Conservation (phyloP, 345 rosid species). For the Trapa incisa region DNA sequence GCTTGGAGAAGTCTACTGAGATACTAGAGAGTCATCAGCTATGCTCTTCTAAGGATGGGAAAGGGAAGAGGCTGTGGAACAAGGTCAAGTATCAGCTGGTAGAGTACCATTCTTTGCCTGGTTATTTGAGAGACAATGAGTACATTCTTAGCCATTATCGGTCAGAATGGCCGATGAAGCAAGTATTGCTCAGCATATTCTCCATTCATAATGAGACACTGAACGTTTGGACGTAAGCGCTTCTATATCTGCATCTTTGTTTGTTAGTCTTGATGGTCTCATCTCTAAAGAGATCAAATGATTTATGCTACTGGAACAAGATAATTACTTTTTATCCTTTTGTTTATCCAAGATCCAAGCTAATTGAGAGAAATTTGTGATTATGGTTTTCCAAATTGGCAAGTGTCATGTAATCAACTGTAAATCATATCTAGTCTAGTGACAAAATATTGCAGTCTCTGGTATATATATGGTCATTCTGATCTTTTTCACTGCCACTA, state of each 20-base stretch:
- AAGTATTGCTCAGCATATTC: conserved; percentile 68
- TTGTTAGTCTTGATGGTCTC: not conserved
- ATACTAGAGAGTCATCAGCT: conserved; percentile 25
- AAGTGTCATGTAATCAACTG: not conserved
- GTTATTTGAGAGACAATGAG: conserved; percentile 76
- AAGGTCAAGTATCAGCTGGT: conserved; percentile 86
- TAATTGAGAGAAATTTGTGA: not conserved
- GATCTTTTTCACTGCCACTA: not conserved
- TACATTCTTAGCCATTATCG: conserved; percentile 76
- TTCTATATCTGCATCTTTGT: not conserved
- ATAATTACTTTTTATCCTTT: not conserved
- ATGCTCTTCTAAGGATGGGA: conserved; percentile 31
- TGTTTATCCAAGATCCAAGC: not conserved
- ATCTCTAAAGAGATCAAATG: not conserved
- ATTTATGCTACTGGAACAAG: not conserved
- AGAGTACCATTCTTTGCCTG: conserved; percentile 78
- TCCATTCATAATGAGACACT: conserved; percentile 82
- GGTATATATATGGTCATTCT: not conserved
- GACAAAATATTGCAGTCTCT: not conserved
- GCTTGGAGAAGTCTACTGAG: conserved; percentile 22
- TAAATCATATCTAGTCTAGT: not conserved
- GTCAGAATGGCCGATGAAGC: conserved; percentile 90
- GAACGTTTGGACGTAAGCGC: conserved; percentile 90
- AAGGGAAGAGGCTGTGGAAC: conserved; percentile 76
- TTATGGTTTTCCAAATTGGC: not conserved